Base-by-base conservation (phyloP, 257 asterid genomes). In the Capsicum rhomboideum region DNA sequence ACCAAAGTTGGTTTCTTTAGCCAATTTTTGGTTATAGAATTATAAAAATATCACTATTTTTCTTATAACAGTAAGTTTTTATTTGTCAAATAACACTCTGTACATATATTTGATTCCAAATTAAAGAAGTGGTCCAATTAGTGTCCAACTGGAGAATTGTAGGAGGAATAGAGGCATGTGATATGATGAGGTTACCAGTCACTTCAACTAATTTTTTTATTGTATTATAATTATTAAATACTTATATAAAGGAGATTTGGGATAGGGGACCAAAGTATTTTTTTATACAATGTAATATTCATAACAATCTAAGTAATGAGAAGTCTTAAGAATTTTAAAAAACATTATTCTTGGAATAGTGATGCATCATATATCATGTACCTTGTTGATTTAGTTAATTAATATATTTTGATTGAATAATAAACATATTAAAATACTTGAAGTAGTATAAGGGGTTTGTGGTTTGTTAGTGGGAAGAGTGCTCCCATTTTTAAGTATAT, bases 401-500 rank as follows among this genome's bases (percentile, higher is more conserved):
- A 16, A 18, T 55, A 29, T 9, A 28, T 10, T 44, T 44, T 44
- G 2, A 40, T 74, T 21, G 6, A 75, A 49, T 26, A 49, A 23
- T 75, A 23, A 23, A 40, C 28, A 21, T 13, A 8, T 59, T 42
- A 37, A 31, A 44, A 23, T 56, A 59, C 17, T 37, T 40, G 56
- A 12, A 4, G 17, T 6, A 6, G 56, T 37, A 81, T 21, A 21
- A 34, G 37, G 37, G 4, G 4, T 34, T 34, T 34, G 37, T 34
- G 37, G 37, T 34, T 34, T 78, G 78, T 71, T n/a, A 58, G 58
- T 69, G 44, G 75, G 83, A 23, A 49, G 80, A 26, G 80, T 8
- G 82, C 86, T 91, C 85, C 93, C 92, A 81, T 86, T 90, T 83
- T 88, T 64, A n/a, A 66, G 89, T 90, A 90, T 94, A 91, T 93